Evolutionary conservation across 2,329 filamentous ascomycete species (phyloP).

Genomic region (Colletotrichum euphorbiae): DNA sequence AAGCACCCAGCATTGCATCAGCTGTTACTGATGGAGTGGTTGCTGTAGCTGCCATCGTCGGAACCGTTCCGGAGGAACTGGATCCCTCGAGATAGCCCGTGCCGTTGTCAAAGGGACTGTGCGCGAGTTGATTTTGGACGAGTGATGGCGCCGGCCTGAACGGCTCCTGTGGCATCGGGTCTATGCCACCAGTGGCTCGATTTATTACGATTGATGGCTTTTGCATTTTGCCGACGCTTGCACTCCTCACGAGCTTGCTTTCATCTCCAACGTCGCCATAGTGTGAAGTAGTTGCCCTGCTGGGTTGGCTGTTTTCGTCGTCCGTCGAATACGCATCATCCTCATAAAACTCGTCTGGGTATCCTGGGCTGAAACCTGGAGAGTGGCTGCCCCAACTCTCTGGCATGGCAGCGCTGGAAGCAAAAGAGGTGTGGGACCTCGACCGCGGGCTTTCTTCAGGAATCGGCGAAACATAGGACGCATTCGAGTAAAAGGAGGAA

Average conservation of each 20-base stretch:
- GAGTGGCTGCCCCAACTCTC: conserved; percentile 71
- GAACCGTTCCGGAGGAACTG: conserved; percentile 59
- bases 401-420: conserved; percentile 79
- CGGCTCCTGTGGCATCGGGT: conserved; percentile 36
- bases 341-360: conserved; percentile 63
- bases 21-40: conserved; percentile 50
- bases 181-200: conserved; percentile 40
- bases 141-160: conserved; percentile 49
- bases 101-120: conserved; percentile 54
- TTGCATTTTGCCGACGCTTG: conserved; percentile 70
- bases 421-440: conserved; percentile 72
- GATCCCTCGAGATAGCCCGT: conserved; percentile 60
- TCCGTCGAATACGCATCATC: conserved; percentile 56
- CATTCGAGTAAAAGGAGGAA: conserved; percentile 74
- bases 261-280: conserved; percentile 65
- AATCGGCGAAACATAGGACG: conserved; percentile 79
- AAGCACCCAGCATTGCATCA: conserved; percentile 62
- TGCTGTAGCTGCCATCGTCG: conserved; percentile 44
- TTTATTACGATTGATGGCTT: conserved; percentile 68
- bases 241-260: conserved; percentile 68
- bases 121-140: conserved; percentile 49
- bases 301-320: conserved; percentile 41
- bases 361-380: conserved; percentile 56
- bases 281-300: conserved; percentile 47
- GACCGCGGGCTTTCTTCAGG: conserved; percentile 74